Evolutionary conservation across 176 grass and related monocot genomes (phyloP).

Genomic region (Triticum turgidum): DNA sequence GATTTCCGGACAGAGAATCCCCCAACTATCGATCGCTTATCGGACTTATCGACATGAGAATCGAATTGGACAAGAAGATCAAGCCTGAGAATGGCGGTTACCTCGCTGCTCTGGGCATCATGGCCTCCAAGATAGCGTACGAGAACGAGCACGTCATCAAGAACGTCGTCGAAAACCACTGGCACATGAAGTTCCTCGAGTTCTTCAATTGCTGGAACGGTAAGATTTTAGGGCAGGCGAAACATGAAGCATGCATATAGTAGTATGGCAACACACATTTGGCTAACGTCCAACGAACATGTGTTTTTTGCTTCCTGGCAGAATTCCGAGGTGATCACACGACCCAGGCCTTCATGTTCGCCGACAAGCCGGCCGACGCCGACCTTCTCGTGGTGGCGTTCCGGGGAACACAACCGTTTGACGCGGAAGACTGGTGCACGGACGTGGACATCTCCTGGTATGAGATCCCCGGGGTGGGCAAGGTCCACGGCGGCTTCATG

Average conservation of each 20-base stretch:
- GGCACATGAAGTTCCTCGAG: slow-evolving; percentile 76
- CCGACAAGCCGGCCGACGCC: slow-evolving; percentile 55
- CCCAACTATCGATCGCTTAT: slow-evolving; percentile 53
- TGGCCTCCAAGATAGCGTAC: slow-evolving; percentile 82
- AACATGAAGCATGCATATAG: no score
- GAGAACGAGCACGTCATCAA: slow-evolving; percentile 62
- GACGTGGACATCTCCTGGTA: slow-evolving; percentile 84
- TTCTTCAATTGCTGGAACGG: slow-evolving; percentile 92
- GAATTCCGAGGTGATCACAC: slow-evolving; percentile 51
- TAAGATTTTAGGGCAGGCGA: background rate
- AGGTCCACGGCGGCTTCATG: slow-evolving; percentile 67
- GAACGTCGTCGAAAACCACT: slow-evolving; percentile 31
- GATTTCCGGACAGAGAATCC: slow-evolving; percentile 43
- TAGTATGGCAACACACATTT: background rate
- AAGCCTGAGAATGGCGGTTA: slow-evolving; percentile 38
- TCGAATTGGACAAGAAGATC: slow-evolving; percentile 66
- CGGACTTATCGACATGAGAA: slow-evolving; percentile 56
- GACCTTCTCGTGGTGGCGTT: slow-evolving; percentile 60
- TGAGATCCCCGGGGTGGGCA: slow-evolving; percentile 48
- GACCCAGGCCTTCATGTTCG: slow-evolving; percentile 76
- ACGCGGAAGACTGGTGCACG: slow-evolving; percentile 65
- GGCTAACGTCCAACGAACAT: background rate
- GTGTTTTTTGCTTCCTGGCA: background rate
- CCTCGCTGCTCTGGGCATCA: slow-evolving; percentile 57
- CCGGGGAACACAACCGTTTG: slow-evolving; percentile 64